Percentiles rank a stretch among this genome's conserved stretches.
Conservation (phyloP, 1,284 basidiomycete species). For the Moesziomyces sp. region DNA sequence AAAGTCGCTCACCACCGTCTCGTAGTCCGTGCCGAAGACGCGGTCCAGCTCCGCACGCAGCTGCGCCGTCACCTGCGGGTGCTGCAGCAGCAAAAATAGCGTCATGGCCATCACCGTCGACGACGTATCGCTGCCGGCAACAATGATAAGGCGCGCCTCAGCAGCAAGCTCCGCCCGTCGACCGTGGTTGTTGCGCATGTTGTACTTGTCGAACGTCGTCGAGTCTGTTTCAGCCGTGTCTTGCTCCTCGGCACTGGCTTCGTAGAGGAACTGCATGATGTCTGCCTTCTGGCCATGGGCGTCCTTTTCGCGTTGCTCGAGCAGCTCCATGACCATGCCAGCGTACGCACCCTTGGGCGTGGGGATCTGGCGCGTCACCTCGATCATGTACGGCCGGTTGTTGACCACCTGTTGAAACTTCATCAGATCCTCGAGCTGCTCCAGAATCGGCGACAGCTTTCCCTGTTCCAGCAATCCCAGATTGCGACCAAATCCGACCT, state of each 20-base stretch:
- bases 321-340: constrained; percentile 7
- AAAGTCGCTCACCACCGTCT: constrained; percentile 8
- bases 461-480: constrained; percentile 21
- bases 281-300: constrained; percentile 1
- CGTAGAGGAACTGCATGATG: constrained; percentile 15
- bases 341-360: constrained; percentile 20
- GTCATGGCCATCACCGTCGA: constrained; percentile 19
- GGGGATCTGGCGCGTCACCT: constrained; percentile 9
- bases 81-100: constrained; percentile 12
- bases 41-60: constrained; percentile 14
- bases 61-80: not conserved
- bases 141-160: constrained; percentile 19
- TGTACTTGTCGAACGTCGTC: too few species aligned
- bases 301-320: constrained; percentile 15
- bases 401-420: constrained; percentile 18
- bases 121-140: constrained; percentile 33
- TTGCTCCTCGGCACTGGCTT: constrained; percentile 1
- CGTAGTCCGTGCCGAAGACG: constrained; percentile 6
- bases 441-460: constrained; percentile 15
- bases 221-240: too few species aligned
- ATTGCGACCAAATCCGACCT: constrained; percentile 20
- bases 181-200: too few species aligned
- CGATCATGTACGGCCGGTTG: constrained; percentile 24
- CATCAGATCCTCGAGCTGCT: constrained; percentile 14
- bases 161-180: too few species aligned